Base-by-base conservation (phyloP, 805 yeast genomes). In the Candida boidinii region DNA sequence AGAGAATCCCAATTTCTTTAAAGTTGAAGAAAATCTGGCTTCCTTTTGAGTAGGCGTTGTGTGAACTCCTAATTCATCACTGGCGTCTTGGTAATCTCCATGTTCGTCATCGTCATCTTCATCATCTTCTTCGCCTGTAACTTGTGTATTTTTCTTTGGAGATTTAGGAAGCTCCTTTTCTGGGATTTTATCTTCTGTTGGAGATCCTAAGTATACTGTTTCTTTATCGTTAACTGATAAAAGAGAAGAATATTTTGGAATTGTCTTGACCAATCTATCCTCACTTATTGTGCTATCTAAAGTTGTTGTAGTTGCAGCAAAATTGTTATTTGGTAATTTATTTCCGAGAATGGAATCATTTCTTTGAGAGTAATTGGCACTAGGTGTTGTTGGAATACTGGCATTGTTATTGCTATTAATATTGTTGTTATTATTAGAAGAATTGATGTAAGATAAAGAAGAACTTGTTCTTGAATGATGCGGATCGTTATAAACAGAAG, bases 401-500 rank as follows among this genome's bases (percentile, higher is more conserved):
- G 16, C 23, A 11, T 17, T 17, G 16, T 30, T 28, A 15, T 15
- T 28, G 12, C 18, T 26, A 7, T 18, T 18, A 8, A 12, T 26
- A 11, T 17, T 18, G 13, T 21, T 24, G 14, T 15, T n/a, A 14
- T 15, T 24, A 17, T 13, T 14, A 23, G 9, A 34, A 30, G 30
- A 26, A 23, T 23, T 31, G n/a, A 41, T 43, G 29, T 44, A 41
- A 8, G 60, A 49, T 4, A 53, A 43, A 25, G 58, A 49, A 1
- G 68, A 58, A 21, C 48, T 49, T 29, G 60, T 59, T 30, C 66
- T 56, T 11, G 53, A 39, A 28, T 54, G 60, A 15, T 31, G 36
- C 4, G 48, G 39, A 29, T 61, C 66, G 29, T 68, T 66, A 48
- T 77, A 77, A 7, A 77, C 54, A 2, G 64, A 55, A 1, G 60